Conservation (phyloP, 2,329 filamentous ascomycete genomes). For the Mycocentrospora acerina region DNA sequence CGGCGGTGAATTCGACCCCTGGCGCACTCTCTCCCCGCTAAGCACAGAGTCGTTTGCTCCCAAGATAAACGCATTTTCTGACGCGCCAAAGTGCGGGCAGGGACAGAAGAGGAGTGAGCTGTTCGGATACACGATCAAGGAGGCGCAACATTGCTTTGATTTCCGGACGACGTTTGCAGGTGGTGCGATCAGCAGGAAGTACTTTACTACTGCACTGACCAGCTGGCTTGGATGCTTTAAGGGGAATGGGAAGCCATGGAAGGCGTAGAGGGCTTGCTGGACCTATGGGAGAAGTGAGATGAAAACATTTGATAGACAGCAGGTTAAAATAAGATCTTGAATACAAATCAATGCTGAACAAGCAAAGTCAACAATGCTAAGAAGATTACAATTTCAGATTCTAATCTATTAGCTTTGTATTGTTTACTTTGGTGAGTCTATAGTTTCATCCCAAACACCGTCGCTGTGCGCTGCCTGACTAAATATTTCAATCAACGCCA, state of each 20-base stretch:
- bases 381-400: no score
- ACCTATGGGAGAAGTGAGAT: no score
- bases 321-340: no score
- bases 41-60: constrained; percentile 47
- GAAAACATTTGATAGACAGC: no score
- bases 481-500: no score
- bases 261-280: constrained; percentile 5
- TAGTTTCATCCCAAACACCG: no score
- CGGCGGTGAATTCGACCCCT: constrained; percentile 55
- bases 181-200: constrained; percentile 37
- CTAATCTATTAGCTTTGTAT: no score
- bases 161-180: constrained; percentile 40
- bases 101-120: constrained; percentile 40
- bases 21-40: constrained; percentile 51
- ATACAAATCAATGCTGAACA: no score
- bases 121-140: constrained; percentile 51
- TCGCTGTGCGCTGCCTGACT: no score
- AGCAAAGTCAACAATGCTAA: no score
- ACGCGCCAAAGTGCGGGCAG: constrained; percentile 48
- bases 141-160: constrained; percentile 55
- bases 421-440: no score
- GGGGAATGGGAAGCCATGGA: constrained; percentile 13
- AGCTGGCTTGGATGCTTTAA: constrained; percentile 50
- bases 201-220: constrained; percentile 47
- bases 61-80: constrained; percentile 39